A percentile compares a stretch with the other conserved stretches of the same genome.
Conservation (phyloP, 2,329 filamentous ascomycete species). For the Apiospora pterosperma region DNA sequence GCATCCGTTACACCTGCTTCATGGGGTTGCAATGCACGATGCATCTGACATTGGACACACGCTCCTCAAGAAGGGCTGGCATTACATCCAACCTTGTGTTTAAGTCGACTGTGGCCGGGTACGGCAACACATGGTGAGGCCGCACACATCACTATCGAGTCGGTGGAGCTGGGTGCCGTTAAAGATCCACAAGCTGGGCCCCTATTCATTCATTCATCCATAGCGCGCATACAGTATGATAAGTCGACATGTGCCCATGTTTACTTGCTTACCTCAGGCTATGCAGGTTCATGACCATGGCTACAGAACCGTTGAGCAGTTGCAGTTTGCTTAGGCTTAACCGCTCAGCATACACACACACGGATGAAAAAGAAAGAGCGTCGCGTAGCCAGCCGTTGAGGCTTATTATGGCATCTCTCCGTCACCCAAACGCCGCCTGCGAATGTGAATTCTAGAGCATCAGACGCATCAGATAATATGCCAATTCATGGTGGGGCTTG, state of each 20-base stretch:
- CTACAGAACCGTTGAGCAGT: neutral
- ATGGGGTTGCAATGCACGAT: constrained; percentile 25
- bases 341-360: neutral
- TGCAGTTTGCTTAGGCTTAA: neutral
- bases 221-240: neutral
- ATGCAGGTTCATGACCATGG: neutral
- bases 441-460: neutral
- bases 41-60: constrained; percentile 18
- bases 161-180: neutral
- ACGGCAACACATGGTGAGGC: neutral
- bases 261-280: neutral
- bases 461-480: neutral
- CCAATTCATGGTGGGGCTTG: constrained; percentile 1
- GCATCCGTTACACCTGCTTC: constrained; percentile 23
- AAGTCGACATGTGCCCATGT: neutral
- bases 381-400: neutral
- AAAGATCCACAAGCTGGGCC: neutral
- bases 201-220: neutral
- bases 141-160: neutral
- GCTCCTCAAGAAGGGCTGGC: constrained; percentile 8
- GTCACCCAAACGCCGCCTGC: neutral
- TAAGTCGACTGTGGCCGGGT: neutral
- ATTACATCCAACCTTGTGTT: constrained; percentile 5
- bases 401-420: constrained; percentile 1
- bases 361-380: neutral